These are phyloP conservation scores for Amphirosellinia nigrospora DNA, from an alignment of 495 filamentous ascomycete species.

Conservation along the genomic window DNA sequence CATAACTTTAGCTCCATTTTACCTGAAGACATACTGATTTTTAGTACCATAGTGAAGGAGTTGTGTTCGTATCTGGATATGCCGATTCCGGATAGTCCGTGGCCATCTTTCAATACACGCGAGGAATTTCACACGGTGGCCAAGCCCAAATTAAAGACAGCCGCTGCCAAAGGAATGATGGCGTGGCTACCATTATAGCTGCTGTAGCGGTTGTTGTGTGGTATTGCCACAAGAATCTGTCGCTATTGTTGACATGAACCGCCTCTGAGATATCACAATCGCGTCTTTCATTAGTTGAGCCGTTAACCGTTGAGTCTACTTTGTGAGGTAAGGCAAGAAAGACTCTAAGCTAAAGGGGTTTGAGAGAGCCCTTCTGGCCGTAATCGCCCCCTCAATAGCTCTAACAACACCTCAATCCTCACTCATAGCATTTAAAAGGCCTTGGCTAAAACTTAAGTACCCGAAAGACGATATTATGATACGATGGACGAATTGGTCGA, in stretches of 20 bases:
- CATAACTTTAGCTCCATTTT: not conserved
- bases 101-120: conserved; percentile 34
- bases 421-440: too few relatives aligned
- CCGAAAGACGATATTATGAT: not conserved
- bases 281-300: too few relatives aligned
- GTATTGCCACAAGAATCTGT: conserved; percentile 26
- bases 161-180: conserved; percentile 28
- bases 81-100: conserved; percentile 35
- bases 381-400: too few relatives aligned
- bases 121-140: conserved; percentile 33
- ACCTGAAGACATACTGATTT: not conserved
- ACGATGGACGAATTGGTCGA: not conserved
- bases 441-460: too few relatives aligned
- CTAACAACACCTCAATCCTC: too few relatives aligned
- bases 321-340: not conserved
- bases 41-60: conserved; percentile 29
- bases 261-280: not conserved
- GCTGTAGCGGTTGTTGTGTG: conserved; percentile 32
- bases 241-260: conserved; percentile 2
- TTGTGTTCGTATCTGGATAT: conserved; percentile 39
- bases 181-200: conserved; percentile 28
- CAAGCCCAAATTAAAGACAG: conserved; percentile 19
- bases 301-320: not conserved
- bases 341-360: not conserved
- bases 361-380: not conserved